Evolutionary conservation across 192 early-diverging fungal species (phyloP), one percentile per base, ranked within the genome.

Genomic region (Coemansia umbellata): DNA sequence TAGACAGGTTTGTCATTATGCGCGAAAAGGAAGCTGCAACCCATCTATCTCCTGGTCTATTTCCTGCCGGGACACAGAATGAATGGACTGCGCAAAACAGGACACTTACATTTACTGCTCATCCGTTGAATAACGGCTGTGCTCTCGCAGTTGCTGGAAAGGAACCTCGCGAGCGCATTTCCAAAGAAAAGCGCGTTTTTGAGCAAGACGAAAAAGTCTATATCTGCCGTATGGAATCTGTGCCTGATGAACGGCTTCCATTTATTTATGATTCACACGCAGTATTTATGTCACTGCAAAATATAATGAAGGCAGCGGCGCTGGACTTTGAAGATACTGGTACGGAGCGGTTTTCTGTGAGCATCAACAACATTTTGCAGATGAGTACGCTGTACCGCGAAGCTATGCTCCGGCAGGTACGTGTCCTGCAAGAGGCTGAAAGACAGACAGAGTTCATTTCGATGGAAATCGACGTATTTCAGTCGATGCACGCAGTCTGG

Each of bases 221-320:
- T 19, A 37, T 66, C 26, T 74, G 70, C 31, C 27, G 60, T 3
- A 9, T 47, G n/a, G 22, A 18, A 19, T 8, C 39, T 3, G 63
- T 63, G 2, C 56, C 67, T 0, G 60, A 57, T 48, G 53, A 32
- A 14, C 68, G 68, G 9, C 53, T 61, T 3, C 32, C 69, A 24
- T 79, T 79, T 43, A 26, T 59, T 18, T 66, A 60, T 30, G 77
- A 73, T 53, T 65, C 77, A 30, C 77, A 79, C 41, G 65, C 77
- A 19, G 63, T 66, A 8, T 79, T 79, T 32, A 18, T 39, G 0
- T 55, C 61, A 8, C 23, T 79, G 14, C 77, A 79, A 41, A 58
- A 35, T 2, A 23, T 65, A 15, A 55, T 76, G 60, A 50, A 37
- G 23, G 41, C 48, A 14, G 8, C 9, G 11, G 41, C 9, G 4